phyloP scores from a whole-genome alignment of 306 rosid genomes.

The Rosa chinensis region DNA sequence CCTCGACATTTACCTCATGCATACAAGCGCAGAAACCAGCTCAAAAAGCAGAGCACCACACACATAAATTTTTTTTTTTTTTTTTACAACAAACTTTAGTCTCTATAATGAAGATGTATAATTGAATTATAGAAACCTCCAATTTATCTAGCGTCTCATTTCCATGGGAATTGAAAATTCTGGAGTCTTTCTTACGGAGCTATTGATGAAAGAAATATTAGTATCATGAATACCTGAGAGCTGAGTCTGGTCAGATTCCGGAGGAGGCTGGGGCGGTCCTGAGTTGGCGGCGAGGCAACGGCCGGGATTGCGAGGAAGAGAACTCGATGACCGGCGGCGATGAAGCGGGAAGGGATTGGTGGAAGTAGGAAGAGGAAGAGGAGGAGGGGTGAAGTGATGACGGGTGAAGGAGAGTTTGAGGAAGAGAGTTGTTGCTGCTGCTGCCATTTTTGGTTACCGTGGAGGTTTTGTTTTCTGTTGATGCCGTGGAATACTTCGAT shows the following conservation, averaged over 20 bases:
- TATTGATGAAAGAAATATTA: background rate
- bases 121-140: background rate
- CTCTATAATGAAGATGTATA: background rate
- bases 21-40: background rate
- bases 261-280: slow-evolving; percentile 39
- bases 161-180: background rate
- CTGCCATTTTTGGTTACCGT: background rate
- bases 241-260: slow-evolving; percentile 44
- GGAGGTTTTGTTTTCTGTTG: background rate
- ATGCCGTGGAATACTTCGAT: background rate
- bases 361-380: background rate
- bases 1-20: background rate
- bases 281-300: slow-evolving; percentile 49
- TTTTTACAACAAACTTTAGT: background rate
- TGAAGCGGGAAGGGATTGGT: slow-evolving; percentile 25
- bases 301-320: slow-evolving; percentile 27
- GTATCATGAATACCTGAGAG: slow-evolving; percentile 26
- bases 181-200: no score
- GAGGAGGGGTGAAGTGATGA: background rate
- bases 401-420: slow-evolving; percentile 18
- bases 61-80: background rate
- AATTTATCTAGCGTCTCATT: background rate
- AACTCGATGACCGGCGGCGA: slow-evolving; percentile 28
- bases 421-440: background rate
- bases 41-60: background rate